These are phyloP conservation scores for Brassica napus DNA, from an alignment of 345 rosid genomes.

Conservation along the genomic window DNA sequence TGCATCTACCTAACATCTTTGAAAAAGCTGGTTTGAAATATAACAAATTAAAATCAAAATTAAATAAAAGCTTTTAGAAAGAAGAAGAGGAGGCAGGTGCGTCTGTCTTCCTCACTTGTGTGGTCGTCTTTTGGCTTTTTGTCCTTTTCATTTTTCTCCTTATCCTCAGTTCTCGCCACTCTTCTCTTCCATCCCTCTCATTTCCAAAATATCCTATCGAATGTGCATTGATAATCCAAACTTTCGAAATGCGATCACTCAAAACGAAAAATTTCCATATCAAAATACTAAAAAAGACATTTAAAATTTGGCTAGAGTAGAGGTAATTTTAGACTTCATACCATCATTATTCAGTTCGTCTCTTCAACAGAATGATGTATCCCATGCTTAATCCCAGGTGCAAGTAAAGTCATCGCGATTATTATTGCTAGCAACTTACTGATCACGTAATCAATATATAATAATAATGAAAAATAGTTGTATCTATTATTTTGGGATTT, in stretches of 20 bases:
- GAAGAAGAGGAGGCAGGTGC: constrained; percentile 31
- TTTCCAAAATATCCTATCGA: constrained; percentile 14
- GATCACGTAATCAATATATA: neutral
- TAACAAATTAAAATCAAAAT: neutral
- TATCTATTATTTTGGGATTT: neutral
- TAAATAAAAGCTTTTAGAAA: constrained; percentile 1
- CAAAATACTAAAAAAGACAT: neutral
- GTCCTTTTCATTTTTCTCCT: constrained; percentile 25
- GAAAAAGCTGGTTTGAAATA: constrained; percentile 10
- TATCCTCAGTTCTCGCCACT: constrained; percentile 35
- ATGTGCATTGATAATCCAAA: neutral
- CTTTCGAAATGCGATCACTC: neutral
- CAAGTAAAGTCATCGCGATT: neutral
- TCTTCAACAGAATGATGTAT: neutral
- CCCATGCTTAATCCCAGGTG: neutral
- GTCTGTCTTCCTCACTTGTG: constrained; percentile 28
- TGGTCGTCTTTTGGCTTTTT: constrained; percentile 16
- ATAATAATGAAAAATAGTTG: neutral
- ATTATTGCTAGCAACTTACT: constrained; percentile 1
- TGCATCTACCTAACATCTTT: constrained; percentile 41
- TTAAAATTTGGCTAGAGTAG: neutral
- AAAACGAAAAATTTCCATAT: neutral
- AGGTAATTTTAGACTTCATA: neutral
- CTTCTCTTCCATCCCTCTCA: constrained; percentile 27
- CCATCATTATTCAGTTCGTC: neutral